phyloP scores from a whole-genome alignment of 176 grass and related monocot genomes.

The Stipa capillata region DNA sequence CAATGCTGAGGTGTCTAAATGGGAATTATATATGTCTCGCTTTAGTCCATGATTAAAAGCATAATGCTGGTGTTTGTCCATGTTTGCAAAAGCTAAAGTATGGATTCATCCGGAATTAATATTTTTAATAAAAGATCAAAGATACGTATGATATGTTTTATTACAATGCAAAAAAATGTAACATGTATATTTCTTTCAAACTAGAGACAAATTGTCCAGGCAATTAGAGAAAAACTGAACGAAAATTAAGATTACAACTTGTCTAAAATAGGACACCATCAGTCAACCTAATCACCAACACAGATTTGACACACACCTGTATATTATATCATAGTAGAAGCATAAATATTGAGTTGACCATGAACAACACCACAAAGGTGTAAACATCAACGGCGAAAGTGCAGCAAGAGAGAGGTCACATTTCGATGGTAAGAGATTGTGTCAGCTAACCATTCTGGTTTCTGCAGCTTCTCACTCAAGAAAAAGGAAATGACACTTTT shows the following conservation, averaged over 20 bases:
- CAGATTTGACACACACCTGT: too few species aligned
- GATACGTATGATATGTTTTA: background rate
- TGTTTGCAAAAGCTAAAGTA: slow-evolving; percentile 17
- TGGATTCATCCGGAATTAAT: slow-evolving; percentile 20
- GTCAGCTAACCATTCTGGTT: background rate
- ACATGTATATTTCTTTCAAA: too few species aligned
- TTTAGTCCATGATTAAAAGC: slow-evolving; percentile 1
- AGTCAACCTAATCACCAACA: too few species aligned
- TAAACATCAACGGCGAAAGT: background rate
- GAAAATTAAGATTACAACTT: too few species aligned
- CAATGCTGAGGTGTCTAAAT: slow-evolving; percentile 5
- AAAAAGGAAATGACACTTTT: background rate
- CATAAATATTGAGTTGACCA: background rate
- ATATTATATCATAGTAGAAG: too few species aligned
- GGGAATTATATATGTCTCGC: background rate
- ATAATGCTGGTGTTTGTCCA: background rate
- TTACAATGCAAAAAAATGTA: too few species aligned
- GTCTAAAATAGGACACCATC: too few species aligned
- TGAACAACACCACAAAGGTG: background rate
- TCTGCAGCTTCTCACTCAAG: background rate
- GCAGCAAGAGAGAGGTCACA: background rate
- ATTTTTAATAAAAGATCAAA: too few species aligned
- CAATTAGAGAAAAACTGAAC: too few species aligned
- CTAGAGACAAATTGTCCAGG: too few species aligned
- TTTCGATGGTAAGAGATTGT: background rate